Evolutionary conservation across 169 alveolate species (phyloP).

Genomic region (Cryptosporidium ryanae): DNA sequence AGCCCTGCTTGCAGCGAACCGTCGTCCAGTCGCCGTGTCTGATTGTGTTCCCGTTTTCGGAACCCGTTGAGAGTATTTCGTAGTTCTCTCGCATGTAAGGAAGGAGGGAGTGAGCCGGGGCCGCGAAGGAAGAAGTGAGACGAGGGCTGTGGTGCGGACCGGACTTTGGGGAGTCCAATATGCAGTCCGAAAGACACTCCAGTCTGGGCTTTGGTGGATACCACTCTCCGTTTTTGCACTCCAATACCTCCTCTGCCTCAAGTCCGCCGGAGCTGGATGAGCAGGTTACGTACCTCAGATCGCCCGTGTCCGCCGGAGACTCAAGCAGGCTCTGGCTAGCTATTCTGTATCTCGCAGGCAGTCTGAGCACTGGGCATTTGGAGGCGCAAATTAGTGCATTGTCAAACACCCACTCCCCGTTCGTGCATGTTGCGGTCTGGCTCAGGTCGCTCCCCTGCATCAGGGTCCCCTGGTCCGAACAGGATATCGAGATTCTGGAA

Average conservation of each 20-base stretch:
- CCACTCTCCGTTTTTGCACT: conserved; percentile 72
- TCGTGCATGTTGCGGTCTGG: conserved; percentile 62
- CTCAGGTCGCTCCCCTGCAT: conserved; percentile 58
- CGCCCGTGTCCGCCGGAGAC: conserved; percentile 66
- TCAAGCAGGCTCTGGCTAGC: conserved; percentile 17
- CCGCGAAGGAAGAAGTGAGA: too few relatives aligned
- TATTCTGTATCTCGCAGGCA: conserved; percentile 38
- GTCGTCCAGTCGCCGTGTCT: conserved; percentile 36
- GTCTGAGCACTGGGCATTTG: conserved; percentile 39
- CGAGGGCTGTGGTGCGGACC: too few relatives aligned
- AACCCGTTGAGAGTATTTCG: conserved; percentile 17
- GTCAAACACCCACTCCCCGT: conserved; percentile 73
- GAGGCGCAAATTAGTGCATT: conserved; percentile 59
- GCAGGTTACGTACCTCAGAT: conserved; percentile 24
- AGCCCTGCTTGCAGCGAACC: conserved; percentile 56
- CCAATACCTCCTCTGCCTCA: conserved; percentile 42
- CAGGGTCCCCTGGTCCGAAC: conserved; percentile 62
- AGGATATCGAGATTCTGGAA: conserved; percentile 35
- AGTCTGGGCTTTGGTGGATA: conserved; percentile 47
- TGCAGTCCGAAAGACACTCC: conserved; percentile 43
- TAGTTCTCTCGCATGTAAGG: conserved; percentile 11
- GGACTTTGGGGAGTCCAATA: conserved; percentile 1
- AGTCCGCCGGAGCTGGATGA: conserved; percentile 20
- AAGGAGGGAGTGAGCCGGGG: neutral
- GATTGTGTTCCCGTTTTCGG: conserved; percentile 7